These are phyloP conservation scores for Bauhinia variegata DNA, from an alignment of 306 rosid species.

Conservation along the genomic window DNA sequence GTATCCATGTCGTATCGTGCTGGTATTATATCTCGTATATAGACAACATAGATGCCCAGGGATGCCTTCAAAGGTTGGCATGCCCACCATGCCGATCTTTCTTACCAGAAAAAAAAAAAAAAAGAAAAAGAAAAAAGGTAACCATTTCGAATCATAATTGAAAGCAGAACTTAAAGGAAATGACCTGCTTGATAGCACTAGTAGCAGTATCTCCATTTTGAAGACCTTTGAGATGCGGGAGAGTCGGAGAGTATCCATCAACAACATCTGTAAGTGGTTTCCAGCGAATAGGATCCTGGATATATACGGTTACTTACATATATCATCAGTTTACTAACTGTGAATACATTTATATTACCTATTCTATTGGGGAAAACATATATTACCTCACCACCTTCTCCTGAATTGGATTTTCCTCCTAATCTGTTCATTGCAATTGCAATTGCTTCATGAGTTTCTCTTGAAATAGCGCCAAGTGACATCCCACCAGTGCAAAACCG, in stretches of 20 bases:
- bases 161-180: constrained; percentile 34
- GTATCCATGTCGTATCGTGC: too few species aligned
- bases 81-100: not conserved
- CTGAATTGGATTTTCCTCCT: constrained; percentile 98
- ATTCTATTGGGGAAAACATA: constrained; percentile 18
- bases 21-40: too few species aligned
- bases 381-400: constrained; percentile 99
- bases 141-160: not conserved
- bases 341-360: constrained; percentile 8
- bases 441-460: constrained; percentile 99
- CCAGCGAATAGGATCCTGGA: constrained; percentile 99
- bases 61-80: constrained; percentile 19
- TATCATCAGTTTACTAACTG: constrained; percentile 8
- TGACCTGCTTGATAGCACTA: constrained; percentile 98
- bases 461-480: constrained; percentile 99
- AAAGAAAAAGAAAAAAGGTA: constrained; percentile 4
- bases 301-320: constrained; percentile 13
- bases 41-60: too few species aligned
- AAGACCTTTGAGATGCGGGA: constrained; percentile 99
- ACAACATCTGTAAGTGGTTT: constrained; percentile 91
- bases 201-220: constrained; percentile 99
- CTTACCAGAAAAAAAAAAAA: not conserved
- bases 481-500: constrained; percentile 99
- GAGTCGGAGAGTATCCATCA: constrained; percentile 97
- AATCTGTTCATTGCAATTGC: constrained; percentile 97